Evolutionary conservation across 805 yeast species (phyloP), one percentile per base, ranked within the genome.

Genomic region (Myxozyma kluyveri): DNA sequence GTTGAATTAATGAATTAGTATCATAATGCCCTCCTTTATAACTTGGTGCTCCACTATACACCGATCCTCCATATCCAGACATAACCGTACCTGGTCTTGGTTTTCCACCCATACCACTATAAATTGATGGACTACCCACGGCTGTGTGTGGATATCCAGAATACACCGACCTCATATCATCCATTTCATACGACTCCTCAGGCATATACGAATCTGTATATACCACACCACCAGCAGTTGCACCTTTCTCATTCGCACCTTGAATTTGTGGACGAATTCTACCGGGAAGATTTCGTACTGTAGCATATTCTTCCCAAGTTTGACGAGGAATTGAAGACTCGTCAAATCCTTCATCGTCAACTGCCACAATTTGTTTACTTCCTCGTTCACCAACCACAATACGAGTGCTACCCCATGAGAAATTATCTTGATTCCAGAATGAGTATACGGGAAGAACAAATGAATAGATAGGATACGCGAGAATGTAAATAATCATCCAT

Each of bases 391-490:
- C 82, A 4, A 74, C 73, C 27, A 80, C 79, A 14, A 75, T 67
- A 65, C 85, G 76, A 6, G 85, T 80, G 56, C 79, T 81, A 62
- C 85, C 85, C 85, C 85, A 80, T 57, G 79, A 69, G 66, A 80
- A 80, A 65, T 80, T 80, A 61, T 80, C 85, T 71, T 79, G 80
- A 60, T 81, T 78, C 85, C 85, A 80, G 69, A 72, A 80, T 2
- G 84, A 75, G 65, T 80, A 80, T 39, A 74, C 68, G 3, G 85
- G 85, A 52, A 80, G 71, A 23, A 80, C 75, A 65, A 80, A 79
- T 58, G 81, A 80, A 74, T 83, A 82, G 56, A 80, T 68, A 7
- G 84, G 84, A 60, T 79, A 78, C 2, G 84, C 85, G 21, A 76
- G 46, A 44, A 80, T 64, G 61, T 80, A 80, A 48, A 81, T 77